Evolutionary conservation across 306 rosid genomes (phyloP), one percentile per base, ranked within the genome.

Genomic region (Canavalia ensiformis): DNA sequence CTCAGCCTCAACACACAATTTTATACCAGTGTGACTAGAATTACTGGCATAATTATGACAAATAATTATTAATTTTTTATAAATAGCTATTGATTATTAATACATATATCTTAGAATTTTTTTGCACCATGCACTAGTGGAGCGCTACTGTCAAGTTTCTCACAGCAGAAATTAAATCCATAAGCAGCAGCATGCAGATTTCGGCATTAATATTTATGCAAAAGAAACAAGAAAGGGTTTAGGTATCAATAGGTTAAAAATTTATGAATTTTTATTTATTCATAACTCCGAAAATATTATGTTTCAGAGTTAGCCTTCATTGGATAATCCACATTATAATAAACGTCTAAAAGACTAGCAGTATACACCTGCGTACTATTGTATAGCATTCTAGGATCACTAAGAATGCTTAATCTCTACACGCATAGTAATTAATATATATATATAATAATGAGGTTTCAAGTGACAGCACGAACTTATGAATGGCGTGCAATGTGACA

Each of bases 371-470:
- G 47, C 18, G 25, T 57, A 31, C 50, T 18, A 35, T 34, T 42
- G 37, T 46, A 47, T 29, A 74, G 37, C 72, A 64, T 52, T 65
- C 68, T 42, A 37, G 9, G 45, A 42, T 65, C 51, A 44, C 69
- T 42, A 54, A 25, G 58, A 81, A 41, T 64, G 31, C 35, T 68
- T 63, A 50, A 50, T 56, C 47, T 39, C 30, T 35, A 37, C 51
- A 46, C 37, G 34, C 83, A 72, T 64, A 62, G 1, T 3, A 55
- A 41, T 18, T 18, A 18, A 18, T 18, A 18, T 18, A 18, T 37
- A 72, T 41, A 37, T 56, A 79, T 47, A 79, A 57, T 10, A 6
- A 52, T 8, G 64, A 68, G 55, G 55, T 68, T 68, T 68, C 4
- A 25, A 56, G 72, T 41, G 65, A 72, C 33, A 29, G 7, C 13